Conservation (phyloP, 2,329 filamentous ascomycete species). For the Decorospora gaudefroyi region DNA sequence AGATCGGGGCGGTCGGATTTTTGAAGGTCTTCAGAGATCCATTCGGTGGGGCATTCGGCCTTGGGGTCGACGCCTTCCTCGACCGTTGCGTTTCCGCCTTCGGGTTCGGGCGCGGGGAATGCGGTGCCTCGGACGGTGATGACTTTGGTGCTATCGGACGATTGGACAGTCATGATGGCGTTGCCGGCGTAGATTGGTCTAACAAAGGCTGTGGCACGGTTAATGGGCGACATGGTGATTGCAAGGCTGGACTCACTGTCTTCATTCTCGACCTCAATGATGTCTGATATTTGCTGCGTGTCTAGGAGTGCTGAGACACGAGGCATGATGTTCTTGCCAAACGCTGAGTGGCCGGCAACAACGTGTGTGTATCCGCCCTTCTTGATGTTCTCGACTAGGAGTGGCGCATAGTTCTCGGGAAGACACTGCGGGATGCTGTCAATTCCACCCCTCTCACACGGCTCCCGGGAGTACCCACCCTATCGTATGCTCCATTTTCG, state of each 20-base stretch:
- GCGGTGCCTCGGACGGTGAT: conserved; percentile 93
- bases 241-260: conserved; percentile 65
- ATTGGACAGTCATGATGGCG: conserved; percentile 94
- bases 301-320: conserved; percentile 90
- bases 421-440: conserved; percentile 62
- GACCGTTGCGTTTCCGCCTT: conserved; percentile 73
- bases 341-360: conserved; percentile 87
- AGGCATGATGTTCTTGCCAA: conserved; percentile 93
- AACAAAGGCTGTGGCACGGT: conserved; percentile 67
- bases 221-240: background rate
- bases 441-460: background rate
- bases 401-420: conserved; percentile 89
- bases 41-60: conserved; percentile 72
- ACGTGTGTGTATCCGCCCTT: conserved; percentile 93
- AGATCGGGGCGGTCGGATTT: conserved; percentile 95
- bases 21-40: conserved; percentile 90
- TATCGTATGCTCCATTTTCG: conserved; percentile 89
- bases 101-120: conserved; percentile 74
- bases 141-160: conserved; percentile 80
- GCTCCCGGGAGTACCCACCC: conserved; percentile 58
- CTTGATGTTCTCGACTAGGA: conserved; percentile 95
- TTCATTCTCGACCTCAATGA: conserved; percentile 82
- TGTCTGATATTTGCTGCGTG: conserved; percentile 90
- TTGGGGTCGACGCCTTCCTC: conserved; percentile 87
- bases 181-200: conserved; percentile 98